Conservation (phyloP, 306 rosid species). For the Comarum palustre region DNA sequence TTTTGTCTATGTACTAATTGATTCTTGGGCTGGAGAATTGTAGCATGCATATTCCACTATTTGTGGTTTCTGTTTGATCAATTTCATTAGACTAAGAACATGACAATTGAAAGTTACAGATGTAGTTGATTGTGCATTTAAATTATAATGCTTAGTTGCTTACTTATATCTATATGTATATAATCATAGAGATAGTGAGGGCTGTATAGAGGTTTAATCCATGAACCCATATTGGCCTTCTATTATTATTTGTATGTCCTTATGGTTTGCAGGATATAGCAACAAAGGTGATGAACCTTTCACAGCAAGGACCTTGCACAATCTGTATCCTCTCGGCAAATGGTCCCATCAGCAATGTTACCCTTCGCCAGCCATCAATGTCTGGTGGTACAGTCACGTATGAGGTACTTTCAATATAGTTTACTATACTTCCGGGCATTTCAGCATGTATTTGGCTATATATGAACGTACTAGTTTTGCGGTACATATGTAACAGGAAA, state of each 20-base stretch:
- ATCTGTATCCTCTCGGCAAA: constrained; percentile 67
- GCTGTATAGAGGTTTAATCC: neutral
- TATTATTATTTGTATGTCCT: constrained; percentile 16
- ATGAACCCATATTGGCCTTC: constrained; percentile 6
- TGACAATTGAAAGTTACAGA: neutral
- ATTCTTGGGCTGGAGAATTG: constrained; percentile 1
- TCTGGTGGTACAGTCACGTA: constrained; percentile 48
- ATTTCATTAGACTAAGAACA: neutral
- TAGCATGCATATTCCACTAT: neutral
- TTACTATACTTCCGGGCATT: neutral
- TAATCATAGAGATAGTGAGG: neutral
- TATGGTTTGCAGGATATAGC: constrained; percentile 63
- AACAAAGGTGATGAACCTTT: constrained; percentile 49
- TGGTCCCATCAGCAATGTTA: constrained; percentile 61
- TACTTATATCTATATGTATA: neutral
- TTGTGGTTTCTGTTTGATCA: neutral
- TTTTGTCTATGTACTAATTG: neutral
- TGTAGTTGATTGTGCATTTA: neutral
- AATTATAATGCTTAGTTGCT: neutral
- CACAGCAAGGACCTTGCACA: constrained; percentile 60
- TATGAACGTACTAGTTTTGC: neutral
- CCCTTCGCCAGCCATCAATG: constrained; percentile 47
- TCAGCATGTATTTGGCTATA: neutral
- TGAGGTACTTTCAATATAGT: constrained; percentile 49
- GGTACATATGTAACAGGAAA: neutral